Conservation (phyloP, 345 rosid species). For the Laguncularia racemosa region DNA sequence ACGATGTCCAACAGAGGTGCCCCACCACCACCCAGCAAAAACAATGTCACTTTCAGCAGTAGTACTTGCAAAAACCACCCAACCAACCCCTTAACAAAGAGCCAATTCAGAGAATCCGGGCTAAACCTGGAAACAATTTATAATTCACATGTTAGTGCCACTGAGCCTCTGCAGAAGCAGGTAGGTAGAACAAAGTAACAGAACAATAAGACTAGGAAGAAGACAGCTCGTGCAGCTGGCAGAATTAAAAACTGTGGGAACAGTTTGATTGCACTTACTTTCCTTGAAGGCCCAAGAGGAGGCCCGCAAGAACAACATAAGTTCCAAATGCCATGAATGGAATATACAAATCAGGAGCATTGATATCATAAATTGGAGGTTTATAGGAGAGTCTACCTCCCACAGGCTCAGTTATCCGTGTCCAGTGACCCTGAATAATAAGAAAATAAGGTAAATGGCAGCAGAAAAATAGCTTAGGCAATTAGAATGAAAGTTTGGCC, state of each 20-base stretch:
- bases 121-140: slow-evolving; percentile 48
- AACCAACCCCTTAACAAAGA: slow-evolving; percentile 78
- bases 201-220: slow-evolving; percentile 1
- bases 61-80: slow-evolving; percentile 86
- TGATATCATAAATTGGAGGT: slow-evolving; percentile 85
- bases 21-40: slow-evolving; percentile 84
- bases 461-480: background rate
- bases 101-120: slow-evolving; percentile 88
- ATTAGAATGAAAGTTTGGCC: background rate
- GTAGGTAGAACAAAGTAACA: too few relatives aligned
- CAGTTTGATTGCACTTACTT: slow-evolving; percentile 43
- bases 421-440: slow-evolving; percentile 76
- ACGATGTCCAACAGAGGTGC: slow-evolving; percentile 85
- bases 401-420: slow-evolving; percentile 88
- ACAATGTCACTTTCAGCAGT: slow-evolving; percentile 71
- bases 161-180: too few relatives aligned
- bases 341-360: slow-evolving; percentile 92
- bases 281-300: slow-evolving; percentile 72
- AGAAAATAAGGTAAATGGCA: slow-evolving; percentile 6
- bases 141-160: too few relatives aligned
- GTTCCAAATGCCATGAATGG: slow-evolving; percentile 96
- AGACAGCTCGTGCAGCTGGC: background rate
- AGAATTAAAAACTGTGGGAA: background rate
- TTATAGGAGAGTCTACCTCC: slow-evolving; percentile 97
- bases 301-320: slow-evolving; percentile 82